A percentile compares a stretch with the other conserved stretches of the same genome.
These are phyloP conservation scores for Globisporangium abappressorium DNA, from an alignment of 352 stramenopile species.

Conservation along the genomic window DNA sequence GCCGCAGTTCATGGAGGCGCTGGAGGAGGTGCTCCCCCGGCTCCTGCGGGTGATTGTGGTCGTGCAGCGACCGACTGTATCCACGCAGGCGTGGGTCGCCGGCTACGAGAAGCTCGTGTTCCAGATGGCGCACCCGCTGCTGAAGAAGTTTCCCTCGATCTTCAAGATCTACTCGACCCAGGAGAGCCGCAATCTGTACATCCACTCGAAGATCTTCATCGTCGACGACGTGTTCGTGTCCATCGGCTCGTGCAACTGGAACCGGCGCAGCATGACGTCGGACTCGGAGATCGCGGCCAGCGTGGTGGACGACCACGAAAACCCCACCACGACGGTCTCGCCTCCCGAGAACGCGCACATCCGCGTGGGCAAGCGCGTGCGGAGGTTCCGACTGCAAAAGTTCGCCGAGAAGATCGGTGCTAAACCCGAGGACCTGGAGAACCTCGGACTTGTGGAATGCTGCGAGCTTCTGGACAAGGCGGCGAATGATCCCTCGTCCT, in stretches of 20 bases:
- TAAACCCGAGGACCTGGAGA: slow-evolving; percentile 14
- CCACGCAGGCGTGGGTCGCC: slow-evolving; percentile 28
- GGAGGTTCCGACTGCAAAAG: slow-evolving; percentile 49
- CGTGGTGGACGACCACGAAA: slow-evolving; percentile 32
- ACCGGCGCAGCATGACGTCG: slow-evolving; percentile 82
- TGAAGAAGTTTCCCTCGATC: slow-evolving; percentile 47
- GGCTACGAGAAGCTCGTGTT: slow-evolving; percentile 69
- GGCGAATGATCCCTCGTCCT: not conserved
- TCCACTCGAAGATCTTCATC: slow-evolving; percentile 78
- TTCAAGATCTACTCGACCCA: slow-evolving; percentile 61
- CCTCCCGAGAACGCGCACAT: slow-evolving; percentile 25
- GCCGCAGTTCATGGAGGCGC: slow-evolving; percentile 48
- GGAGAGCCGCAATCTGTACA: slow-evolving; percentile 49
- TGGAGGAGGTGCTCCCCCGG: slow-evolving; percentile 38
- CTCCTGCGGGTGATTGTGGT: slow-evolving; percentile 55
- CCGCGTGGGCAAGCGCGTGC: slow-evolving; percentile 37
- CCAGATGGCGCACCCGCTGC: slow-evolving; percentile 55
- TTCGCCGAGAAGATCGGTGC: slow-evolving; percentile 45
- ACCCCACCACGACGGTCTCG: not conserved
- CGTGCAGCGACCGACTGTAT: slow-evolving; percentile 34
- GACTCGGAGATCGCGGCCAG: slow-evolving; percentile 63
- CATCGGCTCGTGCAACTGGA: slow-evolving; percentile 90
- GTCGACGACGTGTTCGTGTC: slow-evolving; percentile 85
- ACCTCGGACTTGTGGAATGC: slow-evolving; percentile 19
- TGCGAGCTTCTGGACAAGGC: slow-evolving; percentile 34